A percentile compares a stretch with the other conserved stretches of the same genome.
Evolutionary conservation across 441 rosid species (phyloP).

Genomic region (Populus hybrid): DNA sequence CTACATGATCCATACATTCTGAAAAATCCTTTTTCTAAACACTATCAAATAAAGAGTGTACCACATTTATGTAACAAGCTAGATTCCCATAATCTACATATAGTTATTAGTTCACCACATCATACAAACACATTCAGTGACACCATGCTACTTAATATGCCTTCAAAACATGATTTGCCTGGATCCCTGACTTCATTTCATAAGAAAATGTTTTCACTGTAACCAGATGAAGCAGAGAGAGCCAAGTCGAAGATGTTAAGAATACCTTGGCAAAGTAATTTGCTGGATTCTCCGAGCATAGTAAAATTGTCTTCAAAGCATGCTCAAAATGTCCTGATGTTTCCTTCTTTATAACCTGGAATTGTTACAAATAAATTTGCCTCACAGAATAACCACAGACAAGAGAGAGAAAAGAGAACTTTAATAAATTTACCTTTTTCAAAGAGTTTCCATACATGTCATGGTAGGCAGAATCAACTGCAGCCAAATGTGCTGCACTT

Average conservation of each 20-base stretch:
- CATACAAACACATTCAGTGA: background rate
- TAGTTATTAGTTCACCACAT: background rate
- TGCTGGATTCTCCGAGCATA: constrained; percentile 52
- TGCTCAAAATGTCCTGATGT: constrained; percentile 53
- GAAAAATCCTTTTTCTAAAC: background rate
- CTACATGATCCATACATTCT: no score
- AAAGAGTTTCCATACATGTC: constrained; percentile 42
- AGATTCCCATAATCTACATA: background rate
- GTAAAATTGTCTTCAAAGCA: constrained; percentile 50
- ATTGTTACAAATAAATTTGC: constrained; percentile 5
- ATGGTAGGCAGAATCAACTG: constrained; percentile 36
- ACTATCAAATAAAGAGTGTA: background rate
- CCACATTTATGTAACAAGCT: background rate
- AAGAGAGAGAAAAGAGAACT: background rate
- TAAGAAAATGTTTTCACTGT: background rate
- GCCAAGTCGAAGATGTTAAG: background rate
- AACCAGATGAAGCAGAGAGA: background rate
- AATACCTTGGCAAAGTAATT: constrained; percentile 56
- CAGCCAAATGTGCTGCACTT: constrained; percentile 57
- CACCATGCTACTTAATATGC: background rate
- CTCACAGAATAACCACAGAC: background rate
- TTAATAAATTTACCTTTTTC: constrained; percentile 42
- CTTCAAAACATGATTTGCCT: background rate
- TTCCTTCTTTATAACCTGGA: constrained; percentile 54
- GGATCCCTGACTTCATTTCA: background rate